These are phyloP conservation scores for Ichthyophthirius multifiliis DNA, from an alignment of 169 alveolate species.

Conservation along the genomic window DNA sequence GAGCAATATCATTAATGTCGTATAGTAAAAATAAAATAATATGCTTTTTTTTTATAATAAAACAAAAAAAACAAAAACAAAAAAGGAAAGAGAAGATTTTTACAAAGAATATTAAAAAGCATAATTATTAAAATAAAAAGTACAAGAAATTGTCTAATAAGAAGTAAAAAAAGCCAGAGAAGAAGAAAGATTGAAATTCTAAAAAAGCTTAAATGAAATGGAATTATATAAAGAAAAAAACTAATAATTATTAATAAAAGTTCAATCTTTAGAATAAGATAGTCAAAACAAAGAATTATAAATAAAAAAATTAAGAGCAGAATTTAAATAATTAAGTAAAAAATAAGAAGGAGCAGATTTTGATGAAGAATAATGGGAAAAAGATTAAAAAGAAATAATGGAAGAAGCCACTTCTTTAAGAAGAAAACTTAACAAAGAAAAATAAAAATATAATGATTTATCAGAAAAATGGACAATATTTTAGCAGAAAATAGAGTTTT, in stretches of 20 bases:
- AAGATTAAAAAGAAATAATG: constrained; percentile 8
- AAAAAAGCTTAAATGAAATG: neutral
- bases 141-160: neutral
- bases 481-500: constrained; percentile 81
- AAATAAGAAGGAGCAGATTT: constrained; percentile 6
- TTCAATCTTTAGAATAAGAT: neutral
- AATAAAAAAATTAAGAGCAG: constrained; percentile 3
- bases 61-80: too few species aligned
- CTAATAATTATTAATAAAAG: neutral
- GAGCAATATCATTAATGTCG: too few species aligned
- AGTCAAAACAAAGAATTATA: neutral
- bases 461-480: constrained; percentile 72
- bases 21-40: too few species aligned
- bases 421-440: constrained; percentile 39
- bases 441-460: constrained; percentile 52
- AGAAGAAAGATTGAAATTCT: neutral
- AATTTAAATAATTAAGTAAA: neutral
- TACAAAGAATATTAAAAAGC: too few species aligned
- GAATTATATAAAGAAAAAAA: neutral
- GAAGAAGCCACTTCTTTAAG: constrained; percentile 18
- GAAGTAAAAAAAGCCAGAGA: neutral
- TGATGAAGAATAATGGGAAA: constrained; percentile 10
- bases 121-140: neutral
- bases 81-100: too few species aligned
- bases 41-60: too few species aligned